Base-by-base conservation (phyloP, 176 grass and related monocot species). In the Cymbopogon citratus region DNA sequence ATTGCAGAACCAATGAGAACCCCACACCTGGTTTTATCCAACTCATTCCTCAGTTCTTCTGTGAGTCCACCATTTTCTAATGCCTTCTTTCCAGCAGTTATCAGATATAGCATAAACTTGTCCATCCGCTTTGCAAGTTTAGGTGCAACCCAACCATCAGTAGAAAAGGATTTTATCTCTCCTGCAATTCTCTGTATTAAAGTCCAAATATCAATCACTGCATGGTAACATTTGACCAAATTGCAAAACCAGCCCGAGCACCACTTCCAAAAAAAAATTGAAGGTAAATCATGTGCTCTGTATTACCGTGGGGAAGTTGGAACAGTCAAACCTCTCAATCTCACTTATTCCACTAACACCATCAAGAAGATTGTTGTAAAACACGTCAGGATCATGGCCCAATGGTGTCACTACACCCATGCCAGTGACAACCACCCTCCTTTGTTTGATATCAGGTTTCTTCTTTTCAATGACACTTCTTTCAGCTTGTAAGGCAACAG, bases 51-150 rank as follows among this genome's bases (percentile, higher is more conserved):
- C 59, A 99, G 24, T 75, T 96, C 97, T 81, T 93, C 92, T 5
- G 93, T 99, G 71, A 99, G 84, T 75, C 97, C 93, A 35, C 89
- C 97, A 68, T 99, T 82, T 88, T 93, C 87, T 28, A 99, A 61
- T 67, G 97, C 97, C 75, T 93, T 99, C 85, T 99, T 99, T 54
- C 97, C 97, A 65, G 97, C 97, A 69, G 87, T 99, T 76, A 99
- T 90, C 61, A 96, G 74, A 66, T 99, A 99, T 46, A 99, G 85
- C 97, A 99, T 99, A 87, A 99, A 99, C 76, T 96, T 99, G 83
- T 99, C 97, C 93, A 99, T 91, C 75, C 97, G 74, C 75, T 85
- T 99, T 28, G 91, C 85, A 74, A 99, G 85, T 89, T 99, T 99
- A 52, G 97, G 97, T 66, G 62, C 85, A 23, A 99, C 97, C 77